Conservation (phyloP, 2,329 filamentous ascomycete species). For the Pyricularia pennisetigena region DNA sequence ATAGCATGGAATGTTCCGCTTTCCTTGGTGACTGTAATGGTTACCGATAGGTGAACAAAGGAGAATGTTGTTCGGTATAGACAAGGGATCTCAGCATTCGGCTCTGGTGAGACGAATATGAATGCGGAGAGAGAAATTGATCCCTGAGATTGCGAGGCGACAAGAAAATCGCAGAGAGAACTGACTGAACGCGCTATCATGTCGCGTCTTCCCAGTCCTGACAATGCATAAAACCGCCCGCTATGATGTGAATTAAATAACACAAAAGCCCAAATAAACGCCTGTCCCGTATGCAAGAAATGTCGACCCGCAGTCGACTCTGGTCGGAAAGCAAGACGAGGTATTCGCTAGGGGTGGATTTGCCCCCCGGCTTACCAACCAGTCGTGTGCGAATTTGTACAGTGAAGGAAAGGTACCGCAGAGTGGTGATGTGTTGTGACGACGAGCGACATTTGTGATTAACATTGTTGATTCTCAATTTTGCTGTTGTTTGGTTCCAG, state of each 20-base stretch:
- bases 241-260: neutral
- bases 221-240: neutral
- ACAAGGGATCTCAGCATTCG: neutral
- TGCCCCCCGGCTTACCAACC: neutral
- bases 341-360: neutral
- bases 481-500: neutral
- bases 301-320: neutral
- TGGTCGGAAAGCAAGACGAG: neutral
- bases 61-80: neutral
- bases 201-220: neutral
- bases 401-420: neutral
- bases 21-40: neutral
- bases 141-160: neutral
- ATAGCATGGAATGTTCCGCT: neutral
- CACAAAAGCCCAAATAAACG: neutral
- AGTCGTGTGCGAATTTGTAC: neutral
- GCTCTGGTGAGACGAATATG: neutral
- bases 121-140: neutral
- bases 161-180: neutral
- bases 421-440: neutral
- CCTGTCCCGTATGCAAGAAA: neutral
- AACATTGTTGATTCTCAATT: neutral
- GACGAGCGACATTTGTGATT: neutral
- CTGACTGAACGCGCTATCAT: neutral
- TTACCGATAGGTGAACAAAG: neutral